These are phyloP conservation scores for Bipolaris cookei DNA, from an alignment of 2,329 filamentous ascomycete genomes.

Conservation along the genomic window DNA sequence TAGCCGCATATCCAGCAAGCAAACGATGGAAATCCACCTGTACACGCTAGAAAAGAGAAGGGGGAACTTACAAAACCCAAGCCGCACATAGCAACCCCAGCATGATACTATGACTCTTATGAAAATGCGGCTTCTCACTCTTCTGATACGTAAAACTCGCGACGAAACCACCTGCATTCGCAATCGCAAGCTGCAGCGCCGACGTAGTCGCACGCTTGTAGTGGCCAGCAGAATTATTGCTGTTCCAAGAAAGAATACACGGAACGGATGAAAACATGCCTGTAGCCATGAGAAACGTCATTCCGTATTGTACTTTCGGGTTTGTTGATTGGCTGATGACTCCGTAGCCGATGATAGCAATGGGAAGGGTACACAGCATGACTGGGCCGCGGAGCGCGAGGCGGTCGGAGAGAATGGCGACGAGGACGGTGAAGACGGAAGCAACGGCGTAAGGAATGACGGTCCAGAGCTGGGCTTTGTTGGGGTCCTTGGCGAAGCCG, in stretches of 20 bases:
- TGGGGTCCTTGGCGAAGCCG: conserved; percentile 61
- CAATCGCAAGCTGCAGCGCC: conserved; percentile 69
- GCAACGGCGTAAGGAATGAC: conserved; percentile 70
- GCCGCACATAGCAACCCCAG: conserved; percentile 65
- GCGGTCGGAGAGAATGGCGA: conserved; percentile 66
- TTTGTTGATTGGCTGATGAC: conserved; percentile 64
- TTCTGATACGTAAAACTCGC: conserved; percentile 69
- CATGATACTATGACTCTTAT: conserved; percentile 67
- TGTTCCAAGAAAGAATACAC: conserved; percentile 68
- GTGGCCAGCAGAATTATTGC: conserved; percentile 71
- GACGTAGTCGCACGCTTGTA: conserved; percentile 73
- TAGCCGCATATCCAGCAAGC: not conserved
- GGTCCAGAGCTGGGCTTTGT: conserved; percentile 67
- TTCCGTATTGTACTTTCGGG: conserved; percentile 64
- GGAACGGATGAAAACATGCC: conserved; percentile 70
- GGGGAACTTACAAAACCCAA: conserved; percentile 66
- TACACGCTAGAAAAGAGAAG: not conserved
- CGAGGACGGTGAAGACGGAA: conserved; percentile 58
- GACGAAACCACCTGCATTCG: conserved; percentile 71
- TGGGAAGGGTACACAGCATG: conserved; percentile 67
- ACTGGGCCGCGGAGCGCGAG: conserved; percentile 64
- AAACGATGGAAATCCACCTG: not conserved
- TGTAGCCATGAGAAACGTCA: conserved; percentile 71
- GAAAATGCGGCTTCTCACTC: conserved; percentile 61
- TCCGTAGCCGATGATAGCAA: conserved; percentile 70